Base-by-base conservation (phyloP, 331 rosid species). In the Quercus phellos region DNA sequence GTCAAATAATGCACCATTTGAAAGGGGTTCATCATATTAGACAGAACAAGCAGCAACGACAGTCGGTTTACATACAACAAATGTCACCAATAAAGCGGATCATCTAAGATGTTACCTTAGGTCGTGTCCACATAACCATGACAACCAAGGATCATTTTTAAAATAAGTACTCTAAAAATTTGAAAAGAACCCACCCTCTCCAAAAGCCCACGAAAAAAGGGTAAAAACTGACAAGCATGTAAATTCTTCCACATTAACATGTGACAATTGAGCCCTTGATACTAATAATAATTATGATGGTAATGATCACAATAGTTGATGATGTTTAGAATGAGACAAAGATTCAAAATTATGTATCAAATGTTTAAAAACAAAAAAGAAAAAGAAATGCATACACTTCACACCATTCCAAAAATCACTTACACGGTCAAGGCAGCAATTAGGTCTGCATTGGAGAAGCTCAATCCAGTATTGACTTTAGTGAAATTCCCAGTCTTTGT, bases 361-460 rank as follows among this genome's bases (percentile, higher is more conserved):
- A 30, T 0, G 4, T 6, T 14, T 7, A 30, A 1, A 29, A 27
- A 29, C 12, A 22, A 22, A 26, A 58, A 59, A 6, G 29, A 24
- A 24, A 80, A 43, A 3, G 54, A n/a, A 51, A 60, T 29, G 50
- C 16, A 61, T 53, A 21, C 24, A 7, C 12, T 66, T 5, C n/a
- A 70, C 8, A 71, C 46, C 18, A 70, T 16, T 66, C 32, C 5
- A 79, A 60, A 21, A 35, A 29, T 26, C 38, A 84, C 98, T 90
- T 24, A 94, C 98, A 94, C 42, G 68, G 86, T 87, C 89, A 94
- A 70, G 2, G 98, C 85, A 34, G 94, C 93, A 78, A 91, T 58
- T 46, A 94, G 77, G 77, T 94, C 98, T 0, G 82, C 79, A 51
- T 90, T 88, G 85, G 87, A 74, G 80, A 87, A 85, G 88, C 84